phyloP scores from a whole-genome alignment of 306 rosid species.

The Prosopis cineraria region DNA sequence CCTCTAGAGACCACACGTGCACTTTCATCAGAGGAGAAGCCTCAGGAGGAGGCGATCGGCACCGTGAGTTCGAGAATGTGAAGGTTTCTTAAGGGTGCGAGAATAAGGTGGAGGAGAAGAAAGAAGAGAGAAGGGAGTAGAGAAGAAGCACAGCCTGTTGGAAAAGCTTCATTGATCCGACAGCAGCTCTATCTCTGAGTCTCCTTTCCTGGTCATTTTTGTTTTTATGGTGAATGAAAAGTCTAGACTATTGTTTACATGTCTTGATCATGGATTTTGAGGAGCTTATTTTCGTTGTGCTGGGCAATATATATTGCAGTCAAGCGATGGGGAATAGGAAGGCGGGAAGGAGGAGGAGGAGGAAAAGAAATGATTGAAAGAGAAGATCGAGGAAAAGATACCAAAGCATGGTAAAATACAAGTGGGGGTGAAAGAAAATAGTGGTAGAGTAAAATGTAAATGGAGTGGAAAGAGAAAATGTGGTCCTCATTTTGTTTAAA shows the following conservation, averaged over 20 bases:
- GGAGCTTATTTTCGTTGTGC: neutral
- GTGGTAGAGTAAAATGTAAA: no score
- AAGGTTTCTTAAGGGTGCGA: conserved; percentile 32
- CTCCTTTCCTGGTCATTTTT: neutral
- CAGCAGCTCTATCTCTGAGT: conserved; percentile 57
- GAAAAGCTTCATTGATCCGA: conserved; percentile 52
- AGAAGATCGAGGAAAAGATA: no score
- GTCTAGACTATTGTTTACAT: neutral
- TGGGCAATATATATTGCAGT: conserved; percentile 32
- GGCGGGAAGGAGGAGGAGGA: no score
- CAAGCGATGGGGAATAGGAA: conserved; percentile 4
- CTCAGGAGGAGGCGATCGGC: conserved; percentile 41
- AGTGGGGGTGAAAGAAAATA: no score
- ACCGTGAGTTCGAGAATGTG: conserved; percentile 50
- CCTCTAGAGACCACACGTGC: no score
- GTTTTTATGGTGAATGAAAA: neutral
- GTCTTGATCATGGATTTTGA: neutral
- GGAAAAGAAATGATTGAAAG: no score
- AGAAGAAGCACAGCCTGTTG: conserved; percentile 47
- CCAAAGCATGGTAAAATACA: no score
- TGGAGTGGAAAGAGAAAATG: no score
- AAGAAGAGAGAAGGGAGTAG: conserved; percentile 36
- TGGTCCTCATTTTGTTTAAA: no score
- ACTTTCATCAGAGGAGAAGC: conserved; percentile 39
- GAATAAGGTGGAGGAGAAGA: neutral